phyloP scores from a whole-genome alignment of 441 rosid species.

The Pelargonium myrrhifolium region DNA sequence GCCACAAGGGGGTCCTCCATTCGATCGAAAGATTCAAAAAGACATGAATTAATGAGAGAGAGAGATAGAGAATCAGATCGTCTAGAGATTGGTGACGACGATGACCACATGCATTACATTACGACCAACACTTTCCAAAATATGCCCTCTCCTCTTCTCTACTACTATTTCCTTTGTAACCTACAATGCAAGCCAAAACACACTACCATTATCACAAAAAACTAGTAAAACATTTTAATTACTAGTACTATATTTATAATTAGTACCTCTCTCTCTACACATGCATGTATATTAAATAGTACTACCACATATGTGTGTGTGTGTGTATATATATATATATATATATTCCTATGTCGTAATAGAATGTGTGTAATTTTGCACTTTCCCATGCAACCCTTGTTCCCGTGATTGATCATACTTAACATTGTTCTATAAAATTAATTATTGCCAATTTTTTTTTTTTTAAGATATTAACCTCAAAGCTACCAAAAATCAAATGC shows the following conservation, averaged over 20 bases:
- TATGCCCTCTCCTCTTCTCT: constrained; percentile 41
- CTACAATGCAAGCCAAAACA: constrained; percentile 28
- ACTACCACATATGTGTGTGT: too few species aligned
- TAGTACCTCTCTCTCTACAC: constrained; percentile 24
- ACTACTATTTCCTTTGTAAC: constrained; percentile 28
- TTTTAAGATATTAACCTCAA: too few species aligned
- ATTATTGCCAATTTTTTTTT: too few species aligned
- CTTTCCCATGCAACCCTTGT: too few species aligned
- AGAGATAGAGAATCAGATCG: constrained; percentile 55
- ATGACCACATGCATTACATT: background rate
- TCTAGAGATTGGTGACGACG: constrained; percentile 65
- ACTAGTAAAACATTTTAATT: too few species aligned
- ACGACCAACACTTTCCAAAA: constrained; percentile 91
- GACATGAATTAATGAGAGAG: constrained; percentile 22
- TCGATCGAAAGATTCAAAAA: constrained; percentile 43
- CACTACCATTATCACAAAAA: constrained; percentile 39
- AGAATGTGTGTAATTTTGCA: too few species aligned
- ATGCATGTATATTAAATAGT: too few species aligned
- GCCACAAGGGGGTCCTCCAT: constrained; percentile 10
- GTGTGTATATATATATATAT: too few species aligned
- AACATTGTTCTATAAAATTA: too few species aligned
- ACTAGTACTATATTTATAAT: constrained; percentile 2
- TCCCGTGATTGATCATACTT: too few species aligned
- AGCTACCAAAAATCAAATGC: too few species aligned
- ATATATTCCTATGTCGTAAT: background rate